Evolutionary conservation across 2,329 filamentous ascomycete species (phyloP).

Genomic region (Nannizzia gypsea): DNA sequence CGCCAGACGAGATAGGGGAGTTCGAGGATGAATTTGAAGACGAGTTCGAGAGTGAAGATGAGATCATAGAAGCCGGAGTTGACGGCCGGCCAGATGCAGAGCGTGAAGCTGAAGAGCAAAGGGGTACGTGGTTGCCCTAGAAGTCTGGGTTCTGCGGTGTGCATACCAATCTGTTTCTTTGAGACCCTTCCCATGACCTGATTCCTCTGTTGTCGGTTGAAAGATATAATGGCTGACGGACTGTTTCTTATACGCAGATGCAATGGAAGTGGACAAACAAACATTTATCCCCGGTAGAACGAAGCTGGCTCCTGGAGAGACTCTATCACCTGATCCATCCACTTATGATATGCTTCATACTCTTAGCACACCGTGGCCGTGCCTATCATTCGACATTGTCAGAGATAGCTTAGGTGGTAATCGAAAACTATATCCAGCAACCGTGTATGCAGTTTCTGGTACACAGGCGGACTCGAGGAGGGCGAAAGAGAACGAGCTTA

Average conservation of each 20-base stretch:
- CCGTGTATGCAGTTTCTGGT: slow-evolving; percentile 86
- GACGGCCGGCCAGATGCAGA: slow-evolving; percentile 87
- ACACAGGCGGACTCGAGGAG: slow-evolving; percentile 73
- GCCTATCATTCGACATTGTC: slow-evolving; percentile 88
- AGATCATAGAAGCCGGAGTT: slow-evolving; percentile 87
- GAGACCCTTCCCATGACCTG: too few relatives aligned
- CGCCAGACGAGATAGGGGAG: slow-evolving; percentile 47
- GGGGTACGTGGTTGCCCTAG: slow-evolving; percentile 38
- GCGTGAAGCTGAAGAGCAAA: slow-evolving; percentile 77
- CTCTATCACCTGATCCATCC: slow-evolving; percentile 78
- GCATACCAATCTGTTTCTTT: slow-evolving; percentile 12
- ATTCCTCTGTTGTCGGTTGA: background rate
- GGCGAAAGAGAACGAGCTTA: slow-evolving; percentile 77
- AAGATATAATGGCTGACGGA: slow-evolving; percentile 11
- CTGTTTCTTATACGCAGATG: slow-evolving; percentile 39
- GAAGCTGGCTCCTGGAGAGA: slow-evolving; percentile 82
- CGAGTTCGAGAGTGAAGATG: slow-evolving; percentile 87
- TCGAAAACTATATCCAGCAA: slow-evolving; percentile 86
- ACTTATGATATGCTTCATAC: slow-evolving; percentile 97
- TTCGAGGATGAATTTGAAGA: slow-evolving; percentile 80
- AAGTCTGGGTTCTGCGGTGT: slow-evolving; percentile 14
- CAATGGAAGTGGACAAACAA: slow-evolving; percentile 87
- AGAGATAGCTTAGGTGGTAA: slow-evolving; percentile 76
- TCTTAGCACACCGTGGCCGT: slow-evolving; percentile 90
- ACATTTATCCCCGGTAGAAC: slow-evolving; percentile 94